Percentiles rank a stretch among this genome's conserved stretches.
These are phyloP conservation scores for Aspergillus baeticus DNA, from an alignment of 495 filamentous ascomycete genomes.

Conservation along the genomic window DNA sequence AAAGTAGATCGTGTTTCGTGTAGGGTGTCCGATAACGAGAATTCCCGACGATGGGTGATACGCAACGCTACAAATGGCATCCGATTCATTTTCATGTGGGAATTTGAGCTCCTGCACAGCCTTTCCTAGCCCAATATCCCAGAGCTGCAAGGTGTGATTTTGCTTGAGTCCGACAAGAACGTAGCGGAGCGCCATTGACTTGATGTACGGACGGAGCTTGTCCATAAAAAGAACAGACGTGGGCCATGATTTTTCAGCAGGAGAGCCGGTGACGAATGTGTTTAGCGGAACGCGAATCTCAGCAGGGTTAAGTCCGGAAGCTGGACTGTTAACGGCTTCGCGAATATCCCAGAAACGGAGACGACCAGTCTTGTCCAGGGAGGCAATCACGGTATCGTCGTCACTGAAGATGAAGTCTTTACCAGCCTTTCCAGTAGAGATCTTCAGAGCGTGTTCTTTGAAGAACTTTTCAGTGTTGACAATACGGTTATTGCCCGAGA, in stretches of 20 bases:
- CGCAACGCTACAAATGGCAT: slow-evolving; percentile 92
- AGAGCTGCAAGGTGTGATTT: slow-evolving; percentile 97
- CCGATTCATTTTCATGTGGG: slow-evolving; percentile 93
- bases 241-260: slow-evolving; percentile 87
- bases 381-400: slow-evolving; percentile 90
- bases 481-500: slow-evolving; percentile 66
- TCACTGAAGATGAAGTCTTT: slow-evolving; percentile 98
- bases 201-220: slow-evolving; percentile 86
- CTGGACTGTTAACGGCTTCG: slow-evolving; percentile 61
- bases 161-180: slow-evolving; percentile 97
- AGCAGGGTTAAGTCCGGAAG: slow-evolving; percentile 53
- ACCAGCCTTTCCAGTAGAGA: slow-evolving; percentile 94
- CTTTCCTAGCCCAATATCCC: slow-evolving; percentile 94
- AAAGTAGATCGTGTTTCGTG: slow-evolving; percentile 95
- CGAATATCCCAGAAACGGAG: slow-evolving; percentile 97
- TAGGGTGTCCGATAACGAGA: slow-evolving; percentile 92
- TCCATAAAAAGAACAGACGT: slow-evolving; percentile 95
- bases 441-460: slow-evolving; percentile 79
- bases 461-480: slow-evolving; percentile 85
- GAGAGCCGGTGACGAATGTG: slow-evolving; percentile 73
- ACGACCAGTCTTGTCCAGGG: slow-evolving; percentile 91
- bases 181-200: slow-evolving; percentile 83
- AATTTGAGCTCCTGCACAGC: slow-evolving; percentile 96
- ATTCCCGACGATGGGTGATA: slow-evolving; percentile 90
- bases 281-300: slow-evolving; percentile 77